Base-by-base conservation (phyloP, 2,329 filamentous ascomycete species). In the Phialophora tarda region DNA sequence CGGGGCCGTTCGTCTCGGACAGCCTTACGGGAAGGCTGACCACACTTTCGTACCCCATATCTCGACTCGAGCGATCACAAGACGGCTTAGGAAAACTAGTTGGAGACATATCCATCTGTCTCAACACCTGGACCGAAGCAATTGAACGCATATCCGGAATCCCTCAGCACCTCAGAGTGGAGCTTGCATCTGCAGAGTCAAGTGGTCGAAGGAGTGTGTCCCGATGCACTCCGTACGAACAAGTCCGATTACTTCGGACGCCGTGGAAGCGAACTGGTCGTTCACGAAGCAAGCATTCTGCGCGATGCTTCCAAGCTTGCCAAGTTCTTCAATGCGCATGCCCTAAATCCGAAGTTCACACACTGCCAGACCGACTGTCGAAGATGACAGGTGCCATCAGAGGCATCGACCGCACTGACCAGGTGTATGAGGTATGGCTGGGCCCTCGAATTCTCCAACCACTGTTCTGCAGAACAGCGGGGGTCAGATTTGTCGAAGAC, bases 21-120 rank as follows among this genome's bases (percentile, higher is more conserved):
- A 32, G 10, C 34, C 38, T 24, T 26, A 62, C 41, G 32, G 24
- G 28, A 30, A 64, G 44, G 54, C 55, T 58, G 55, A 53, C 54
- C 14, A 44, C 38, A n/a, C 5, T 1, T 44, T n/a, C 38, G 17
- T 21, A 21, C 14, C 23, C 30, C 14, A 23, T 47, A 38, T 48
- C 34, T 44, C 53, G 61, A 59, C 28, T 48, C 23, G 26, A 48
- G 41, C 34, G 61, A 50, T 28, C 57, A 30, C 17, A 47, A 28
- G 26, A 30, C 41, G 26, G 30, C 23, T 14, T 14, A 14, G 14
- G 21, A 14, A n/a, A 6, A n/a, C 38, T 21, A 44, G 38, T 44
- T n/a, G 38, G 14, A 44, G 23, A 24, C 48, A 12, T 12, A 51
- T 7, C 10, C 48, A 5, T 51, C 48, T 51, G 8, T 8, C 48